Evolutionary conservation across 2,329 filamentous ascomycete genomes (phyloP), one percentile per base, ranked within the genome.

Genomic region (Hypoxylon sp.): DNA sequence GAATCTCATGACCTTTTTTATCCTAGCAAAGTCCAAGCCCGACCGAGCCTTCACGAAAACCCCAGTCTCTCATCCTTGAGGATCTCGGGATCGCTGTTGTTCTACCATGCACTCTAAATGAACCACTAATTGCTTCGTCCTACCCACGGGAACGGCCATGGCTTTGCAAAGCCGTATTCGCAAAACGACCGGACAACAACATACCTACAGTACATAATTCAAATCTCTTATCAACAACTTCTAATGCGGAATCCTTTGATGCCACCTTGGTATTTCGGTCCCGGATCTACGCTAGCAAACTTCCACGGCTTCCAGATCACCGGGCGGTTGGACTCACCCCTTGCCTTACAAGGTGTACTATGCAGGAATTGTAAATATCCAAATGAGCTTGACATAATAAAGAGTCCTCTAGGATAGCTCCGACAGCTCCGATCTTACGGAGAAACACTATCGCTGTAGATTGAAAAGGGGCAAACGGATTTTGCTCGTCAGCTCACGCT

Each of bases 51-150:
- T 46, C 30, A 43, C 41, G 45, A 42, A 38, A 48, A 50, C 42
- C 46, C 48, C 32, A 49, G 46, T 31, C 36, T n/a, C 20, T 29
- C 34, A 56, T 59, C 56, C 56, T 59, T 44, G 52, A 57, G 49
- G 49, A 57, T 57, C 43, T 57, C 53, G 56, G 53, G 42, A 59
- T 59, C 38, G 43, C 51, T 34, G 52, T 48, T 49, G 44, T 47
- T n/a, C 38, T 49, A 48, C 49, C 41, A 57, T 48, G 49, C 52
- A 54, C 56, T 53, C 48, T 59, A 59, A 53, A 58, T 57, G 51
- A 57, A 55, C 55, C 44, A 50, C 50, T 61, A 58, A 60, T 61
- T 59, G 51, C 59, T 53, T 60, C 44, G 55, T 64, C 53, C 57
- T 57, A 61, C 57, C 51, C 21, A 50, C 55, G 43, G 48, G 50